Conservation (phyloP, 768 basidiomycete genomes). For the Gloeostereum incarnatum region DNA sequence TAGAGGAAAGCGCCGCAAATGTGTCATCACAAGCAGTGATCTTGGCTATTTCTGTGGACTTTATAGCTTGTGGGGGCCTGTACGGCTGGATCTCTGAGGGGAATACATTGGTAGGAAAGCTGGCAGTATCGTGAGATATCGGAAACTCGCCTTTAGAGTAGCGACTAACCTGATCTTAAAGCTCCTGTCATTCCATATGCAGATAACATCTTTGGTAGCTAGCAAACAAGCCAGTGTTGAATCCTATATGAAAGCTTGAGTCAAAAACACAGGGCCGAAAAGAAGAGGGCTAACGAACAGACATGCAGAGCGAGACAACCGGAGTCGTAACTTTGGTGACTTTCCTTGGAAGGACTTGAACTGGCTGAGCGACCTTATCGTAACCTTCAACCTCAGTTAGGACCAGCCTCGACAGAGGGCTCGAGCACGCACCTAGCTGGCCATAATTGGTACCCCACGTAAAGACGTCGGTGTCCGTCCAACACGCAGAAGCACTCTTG, state of each 20-base stretch:
- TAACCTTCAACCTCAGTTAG: slow-evolving; percentile 42
- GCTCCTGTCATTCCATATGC: slow-evolving; percentile 68
- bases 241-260: slow-evolving; percentile 63
- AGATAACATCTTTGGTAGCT: slow-evolving; percentile 72
- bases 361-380: slow-evolving; percentile 60
- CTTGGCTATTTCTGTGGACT: slow-evolving; percentile 67
- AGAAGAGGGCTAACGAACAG: slow-evolving; percentile 33
- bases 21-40: slow-evolving; percentile 69
- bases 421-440: slow-evolving; percentile 59
- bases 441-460: slow-evolving; percentile 95
- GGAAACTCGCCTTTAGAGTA: slow-evolving; percentile 2
- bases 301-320: slow-evolving; percentile 65
- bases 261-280: background rate
- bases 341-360: slow-evolving; percentile 70
- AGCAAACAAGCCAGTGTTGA: slow-evolving; percentile 76
- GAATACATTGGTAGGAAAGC: slow-evolving; percentile 73
- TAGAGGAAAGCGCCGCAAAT: slow-evolving; percentile 75
- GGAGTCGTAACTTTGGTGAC: slow-evolving; percentile 70
- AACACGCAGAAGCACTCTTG: slow-evolving; percentile 81
- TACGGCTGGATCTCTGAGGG: slow-evolving; percentile 71
- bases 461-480: slow-evolving; percentile 64
- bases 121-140: slow-evolving; percentile 13
- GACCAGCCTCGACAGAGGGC: no score
- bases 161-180: slow-evolving; percentile 61
- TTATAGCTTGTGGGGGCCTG: slow-evolving; percentile 69